These are phyloP conservation scores for Kluyveromyces siamensis DNA, from an alignment of 805 yeast species.

Conservation along the genomic window DNA sequence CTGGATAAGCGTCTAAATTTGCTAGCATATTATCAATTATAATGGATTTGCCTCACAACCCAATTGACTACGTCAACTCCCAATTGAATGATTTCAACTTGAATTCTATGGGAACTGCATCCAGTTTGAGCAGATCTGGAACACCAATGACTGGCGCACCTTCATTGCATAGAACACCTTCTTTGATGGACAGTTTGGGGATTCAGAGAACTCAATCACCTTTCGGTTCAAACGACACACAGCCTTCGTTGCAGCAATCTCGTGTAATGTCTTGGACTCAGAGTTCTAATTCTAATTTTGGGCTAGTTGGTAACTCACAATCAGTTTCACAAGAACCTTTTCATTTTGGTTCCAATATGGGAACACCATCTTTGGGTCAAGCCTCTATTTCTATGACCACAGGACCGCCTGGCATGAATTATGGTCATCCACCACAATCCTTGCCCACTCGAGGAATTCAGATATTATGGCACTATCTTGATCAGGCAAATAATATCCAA, in stretches of 20 bases:
- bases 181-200: slow-evolving; percentile 21
- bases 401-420: slow-evolving; percentile 3
- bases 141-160: slow-evolving; percentile 7
- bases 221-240: slow-evolving; percentile 3
- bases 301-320: not conserved
- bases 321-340: not conserved
- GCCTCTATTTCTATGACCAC: not conserved
- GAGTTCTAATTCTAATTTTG: not conserved
- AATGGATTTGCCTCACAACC: slow-evolving; percentile 15
- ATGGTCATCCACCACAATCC: slow-evolving; percentile 3
- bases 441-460: slow-evolving; percentile 26
- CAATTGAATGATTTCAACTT: slow-evolving; percentile 10
- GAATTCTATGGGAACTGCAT: not conserved
- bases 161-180: slow-evolving; percentile 14
- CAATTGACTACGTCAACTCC: slow-evolving; percentile 13
- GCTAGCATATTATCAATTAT: not conserved
- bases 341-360: slow-evolving; percentile 1
- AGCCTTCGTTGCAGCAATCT: not conserved
- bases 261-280: not conserved
- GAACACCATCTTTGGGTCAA: slow-evolving; percentile 4
- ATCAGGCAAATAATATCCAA: slow-evolving; percentile 58
- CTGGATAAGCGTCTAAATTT: not conserved
- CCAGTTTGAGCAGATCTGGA: slow-evolving; percentile 5
- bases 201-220: slow-evolving; percentile 20
- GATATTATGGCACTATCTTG: slow-evolving; percentile 68